These are phyloP conservation scores for Sarocladium brachiariae DNA, from an alignment of 2,329 filamentous ascomycete genomes.

Conservation along the genomic window DNA sequence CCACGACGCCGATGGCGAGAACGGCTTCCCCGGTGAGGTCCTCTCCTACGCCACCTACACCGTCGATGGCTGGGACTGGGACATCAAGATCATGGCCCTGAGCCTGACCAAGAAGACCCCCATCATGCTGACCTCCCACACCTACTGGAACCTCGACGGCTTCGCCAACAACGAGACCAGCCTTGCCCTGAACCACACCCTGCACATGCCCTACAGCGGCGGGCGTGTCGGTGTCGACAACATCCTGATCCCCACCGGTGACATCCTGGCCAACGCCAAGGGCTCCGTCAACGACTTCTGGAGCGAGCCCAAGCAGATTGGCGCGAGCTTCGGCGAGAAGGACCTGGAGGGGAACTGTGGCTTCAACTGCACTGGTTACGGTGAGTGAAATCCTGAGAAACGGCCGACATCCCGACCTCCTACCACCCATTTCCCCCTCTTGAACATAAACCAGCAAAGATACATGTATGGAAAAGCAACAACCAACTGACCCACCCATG, in stretches of 20 bases:
- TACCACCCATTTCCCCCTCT: too few species aligned
- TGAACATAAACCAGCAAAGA: too few species aligned
- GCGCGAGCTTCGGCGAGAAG: constrained; percentile 56
- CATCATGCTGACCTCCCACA: constrained; percentile 70
- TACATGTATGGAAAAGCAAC: too few species aligned
- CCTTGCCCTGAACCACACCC: constrained; percentile 61
- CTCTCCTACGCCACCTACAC: constrained; percentile 69
- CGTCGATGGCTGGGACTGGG: constrained; percentile 58
- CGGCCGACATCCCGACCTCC: too few species aligned
- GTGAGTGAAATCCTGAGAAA: constrained; percentile 34
- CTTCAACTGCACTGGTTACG: constrained; percentile 75
- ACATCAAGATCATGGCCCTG: constrained; percentile 65
- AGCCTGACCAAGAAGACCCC: constrained; percentile 70
- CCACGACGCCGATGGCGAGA: constrained; percentile 63
- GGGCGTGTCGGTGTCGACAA: constrained; percentile 62
- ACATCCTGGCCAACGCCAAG: constrained; percentile 61
- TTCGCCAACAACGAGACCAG: constrained; percentile 67
- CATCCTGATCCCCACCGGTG: constrained; percentile 68
- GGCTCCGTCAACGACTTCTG: constrained; percentile 76
- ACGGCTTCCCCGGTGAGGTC: constrained; percentile 75
- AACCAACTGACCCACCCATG: constrained; percentile 11
- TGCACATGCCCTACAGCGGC: constrained; percentile 66
- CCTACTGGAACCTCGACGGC: constrained; percentile 79
- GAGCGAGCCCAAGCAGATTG: constrained; percentile 72
- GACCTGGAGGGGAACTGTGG: constrained; percentile 71